These are phyloP conservation scores for Phaeosphaeriaceae sp. DNA, from an alignment of 2,329 filamentous ascomycete genomes.

Conservation along the genomic window DNA sequence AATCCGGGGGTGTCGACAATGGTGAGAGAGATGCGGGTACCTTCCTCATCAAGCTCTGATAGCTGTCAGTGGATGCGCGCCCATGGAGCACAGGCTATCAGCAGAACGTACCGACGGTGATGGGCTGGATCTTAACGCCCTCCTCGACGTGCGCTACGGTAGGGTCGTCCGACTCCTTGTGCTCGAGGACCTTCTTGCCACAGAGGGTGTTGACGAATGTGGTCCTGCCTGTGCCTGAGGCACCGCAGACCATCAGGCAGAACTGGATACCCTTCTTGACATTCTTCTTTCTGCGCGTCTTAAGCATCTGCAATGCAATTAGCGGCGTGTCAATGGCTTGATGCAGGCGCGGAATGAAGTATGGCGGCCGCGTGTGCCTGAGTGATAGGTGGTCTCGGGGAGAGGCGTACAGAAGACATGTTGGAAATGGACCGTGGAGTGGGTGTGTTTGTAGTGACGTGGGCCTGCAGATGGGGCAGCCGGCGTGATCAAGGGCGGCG, in stretches of 20 bases:
- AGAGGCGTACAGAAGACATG: constrained; percentile 48
- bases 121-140: constrained; percentile 96
- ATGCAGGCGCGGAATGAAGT: constrained; percentile 17
- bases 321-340: constrained; percentile 30
- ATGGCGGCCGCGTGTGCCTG: constrained; percentile 29
- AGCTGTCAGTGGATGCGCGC: neutral
- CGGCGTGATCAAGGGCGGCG: constrained; percentile 7
- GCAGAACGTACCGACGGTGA: constrained; percentile 82
- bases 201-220: constrained; percentile 99
- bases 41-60: constrained; percentile 90
- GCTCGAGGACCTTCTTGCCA: constrained; percentile 86
- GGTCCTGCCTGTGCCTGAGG: constrained; percentile 96
- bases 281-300: constrained; percentile 99
- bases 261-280: constrained; percentile 99
- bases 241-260: constrained; percentile 99
- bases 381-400: constrained; percentile 31
- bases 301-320: constrained; percentile 54
- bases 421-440: constrained; percentile 30
- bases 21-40: constrained; percentile 95
- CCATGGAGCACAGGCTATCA: neutral
- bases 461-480: constrained; percentile 26
- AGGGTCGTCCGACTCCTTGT: constrained; percentile 93
- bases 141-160: constrained; percentile 90
- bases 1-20: constrained; percentile 99
- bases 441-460: constrained; percentile 20